phyloP scores from a whole-genome alignment of 164 flowering plant genomes.

The Vitis rotundifolia region DNA sequence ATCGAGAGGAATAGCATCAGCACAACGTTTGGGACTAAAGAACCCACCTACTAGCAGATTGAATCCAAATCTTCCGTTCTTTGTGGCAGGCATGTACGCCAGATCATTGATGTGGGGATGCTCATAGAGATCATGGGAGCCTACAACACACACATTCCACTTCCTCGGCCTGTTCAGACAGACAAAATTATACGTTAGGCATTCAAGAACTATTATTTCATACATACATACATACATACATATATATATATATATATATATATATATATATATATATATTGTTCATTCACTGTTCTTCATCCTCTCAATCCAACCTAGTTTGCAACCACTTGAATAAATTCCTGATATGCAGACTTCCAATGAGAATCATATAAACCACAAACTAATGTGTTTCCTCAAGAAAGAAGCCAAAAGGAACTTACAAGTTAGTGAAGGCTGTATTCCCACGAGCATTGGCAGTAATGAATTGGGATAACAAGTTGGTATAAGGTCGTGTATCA shows the following conservation, averaged over 20 bases:
- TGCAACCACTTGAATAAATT: background rate
- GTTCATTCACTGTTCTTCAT: too few species aligned
- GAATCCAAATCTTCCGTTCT: slow-evolving; percentile 84
- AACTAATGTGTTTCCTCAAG: background rate
- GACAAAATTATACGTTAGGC: background rate
- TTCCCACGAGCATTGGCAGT: slow-evolving; percentile 82
- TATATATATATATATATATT: too few species aligned
- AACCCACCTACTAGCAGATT: slow-evolving; percentile 94
- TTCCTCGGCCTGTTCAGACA: slow-evolving; percentile 78
- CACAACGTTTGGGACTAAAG: slow-evolving; percentile 91
- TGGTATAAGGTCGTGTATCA: slow-evolving; percentile 83
- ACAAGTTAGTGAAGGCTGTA: slow-evolving; percentile 74
- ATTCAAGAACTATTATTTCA: too few species aligned
- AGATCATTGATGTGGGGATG: slow-evolving; percentile 99
- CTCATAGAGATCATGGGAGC: slow-evolving; percentile 92
- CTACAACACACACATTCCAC: slow-evolving; percentile 96
- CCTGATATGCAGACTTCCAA: background rate
- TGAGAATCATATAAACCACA: background rate
- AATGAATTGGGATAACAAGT: slow-evolving; percentile 70
- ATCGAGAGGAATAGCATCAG: slow-evolving; percentile 90
- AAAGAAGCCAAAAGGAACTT: slow-evolving; percentile 21
- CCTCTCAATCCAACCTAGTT: too few species aligned
- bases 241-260: too few species aligned
- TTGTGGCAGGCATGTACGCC: slow-evolving; percentile 93
- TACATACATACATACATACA: too few species aligned